These are phyloP conservation scores for Bremia lactucae DNA, from an alignment of 352 stramenopile species.

Conservation along the genomic window DNA sequence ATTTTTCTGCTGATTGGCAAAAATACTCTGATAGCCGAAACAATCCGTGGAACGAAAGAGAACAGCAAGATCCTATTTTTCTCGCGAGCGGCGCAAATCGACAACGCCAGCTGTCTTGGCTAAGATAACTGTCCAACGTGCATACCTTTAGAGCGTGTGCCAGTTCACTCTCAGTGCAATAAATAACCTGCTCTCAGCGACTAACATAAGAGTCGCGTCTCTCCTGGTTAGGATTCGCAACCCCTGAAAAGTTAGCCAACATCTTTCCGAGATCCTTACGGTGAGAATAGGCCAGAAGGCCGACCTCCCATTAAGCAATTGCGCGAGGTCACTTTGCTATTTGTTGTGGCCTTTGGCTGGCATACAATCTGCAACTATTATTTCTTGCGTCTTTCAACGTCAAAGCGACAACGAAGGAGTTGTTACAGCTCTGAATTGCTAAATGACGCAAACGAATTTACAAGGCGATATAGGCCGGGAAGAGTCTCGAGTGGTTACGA, in stretches of 20 bases:
- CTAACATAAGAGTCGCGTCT: constrained; percentile 6
- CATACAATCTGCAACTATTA: background rate
- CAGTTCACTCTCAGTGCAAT: too few species aligned
- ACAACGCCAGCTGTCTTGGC: background rate
- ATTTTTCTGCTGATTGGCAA: constrained; percentile 5
- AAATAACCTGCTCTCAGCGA: background rate
- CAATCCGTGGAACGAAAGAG: constrained; percentile 14
- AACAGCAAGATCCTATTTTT: constrained; percentile 17
- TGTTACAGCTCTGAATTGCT: constrained; percentile 1
- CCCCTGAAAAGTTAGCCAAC: constrained; percentile 5
- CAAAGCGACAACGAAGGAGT: background rate
- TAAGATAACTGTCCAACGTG: background rate
- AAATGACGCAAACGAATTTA: constrained; percentile 24
- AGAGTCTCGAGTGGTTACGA: constrained; percentile 1
- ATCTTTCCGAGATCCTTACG: constrained; percentile 18
- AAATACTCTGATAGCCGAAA: constrained; percentile 13
- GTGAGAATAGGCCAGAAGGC: constrained; percentile 4
- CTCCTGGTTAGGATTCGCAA: constrained; percentile 20
- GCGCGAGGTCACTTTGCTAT: background rate
- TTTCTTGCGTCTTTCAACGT: background rate
- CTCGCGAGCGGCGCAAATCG: background rate
- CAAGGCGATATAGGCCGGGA: constrained; percentile 6
- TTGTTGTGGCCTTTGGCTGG: constrained; percentile 1
- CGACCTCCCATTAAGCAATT: constrained; percentile 1
- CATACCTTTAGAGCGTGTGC: too few species aligned